Evolutionary conservation across 257 asterid species (phyloP), one percentile per base, ranked within the genome.

Genomic region (Ajuga chamaepitys): DNA sequence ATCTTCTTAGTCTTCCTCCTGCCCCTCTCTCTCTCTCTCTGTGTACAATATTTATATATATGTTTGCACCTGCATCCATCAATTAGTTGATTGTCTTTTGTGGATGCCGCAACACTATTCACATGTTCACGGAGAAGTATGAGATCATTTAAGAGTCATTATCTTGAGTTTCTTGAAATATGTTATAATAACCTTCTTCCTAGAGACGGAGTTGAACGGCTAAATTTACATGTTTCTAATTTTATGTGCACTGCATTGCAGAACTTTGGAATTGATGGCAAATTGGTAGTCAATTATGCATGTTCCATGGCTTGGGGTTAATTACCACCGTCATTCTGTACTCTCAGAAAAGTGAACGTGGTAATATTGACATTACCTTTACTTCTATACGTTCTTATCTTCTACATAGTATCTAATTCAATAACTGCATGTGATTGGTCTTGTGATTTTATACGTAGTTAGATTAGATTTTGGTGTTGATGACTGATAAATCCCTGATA

Each of bases 291-390:
- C 58, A 89, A 93, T 53, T 93, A 93, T 66, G 97, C 99, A 2
- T 87, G 85, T 81, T 89, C 99, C 70, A 89, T 93, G 99, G 99
- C 97, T 7, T 93, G 99, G 99, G 99, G 99, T 17, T 93, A 74
- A 87, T 46, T 53, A 28, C 73, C 32, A 30, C 11, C 67, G 14
- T 28, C 64, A 40, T 57, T 21, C 60, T 32, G 24, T 47, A 66
- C 63, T 45, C 64, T 57, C 70, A 9, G 58, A 9, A 11, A 24
- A 32, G 70, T 71, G 62, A 56, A 70, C 30, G 64, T 54, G 78
- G 73, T 80, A 69, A n/a, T 40, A 13, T 32, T 9, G 7, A 34
- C 13, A 16, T 41, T 30, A 38, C 30, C n/a, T 45, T 41, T 14
- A 13, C n/a, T 55, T 28, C 3, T 30, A 4, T 30, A 5, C 37